Conservation (phyloP, 164 flowering plant genomes). For the Platanus orientalis region DNA sequence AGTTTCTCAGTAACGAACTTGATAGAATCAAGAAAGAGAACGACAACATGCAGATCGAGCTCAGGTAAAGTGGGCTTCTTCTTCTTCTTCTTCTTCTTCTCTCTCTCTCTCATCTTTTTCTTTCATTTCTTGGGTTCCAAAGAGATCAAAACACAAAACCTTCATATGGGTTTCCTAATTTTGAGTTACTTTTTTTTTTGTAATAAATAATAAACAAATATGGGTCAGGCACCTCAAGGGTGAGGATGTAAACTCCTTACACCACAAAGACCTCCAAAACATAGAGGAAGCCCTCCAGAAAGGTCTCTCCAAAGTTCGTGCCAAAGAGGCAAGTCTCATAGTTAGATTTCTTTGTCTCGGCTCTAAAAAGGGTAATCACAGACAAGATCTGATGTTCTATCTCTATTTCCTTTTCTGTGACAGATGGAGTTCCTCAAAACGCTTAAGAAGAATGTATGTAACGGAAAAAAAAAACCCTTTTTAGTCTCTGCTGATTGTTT, state of each 20-base stretch:
- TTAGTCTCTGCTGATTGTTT: not conserved
- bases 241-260: conserved; percentile 61
- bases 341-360: not conserved
- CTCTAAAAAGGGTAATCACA: not conserved
- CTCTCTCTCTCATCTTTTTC: not conserved
- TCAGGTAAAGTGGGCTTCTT: conserved; percentile 44
- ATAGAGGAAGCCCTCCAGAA: conserved; percentile 60
- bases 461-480: not conserved
- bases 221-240: conserved; percentile 72
- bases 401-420: not conserved
- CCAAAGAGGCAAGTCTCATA: not conserved
- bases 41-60: conserved; percentile 77
- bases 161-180: no score
- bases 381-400: not conserved
- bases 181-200: no score
- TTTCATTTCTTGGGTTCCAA: no score
- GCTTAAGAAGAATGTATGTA: conserved; percentile 32
- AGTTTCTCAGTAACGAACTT: conserved; percentile 70
- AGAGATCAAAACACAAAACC: no score
- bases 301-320: not conserved
- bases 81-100: no score
- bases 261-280: conserved; percentile 45
- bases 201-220: no score
- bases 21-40: conserved; percentile 87
- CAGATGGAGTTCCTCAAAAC: conserved; percentile 34